These are phyloP conservation scores for Colletotrichum spinosum DNA, from an alignment of 2,329 filamentous ascomycete genomes.

Conservation along the genomic window DNA sequence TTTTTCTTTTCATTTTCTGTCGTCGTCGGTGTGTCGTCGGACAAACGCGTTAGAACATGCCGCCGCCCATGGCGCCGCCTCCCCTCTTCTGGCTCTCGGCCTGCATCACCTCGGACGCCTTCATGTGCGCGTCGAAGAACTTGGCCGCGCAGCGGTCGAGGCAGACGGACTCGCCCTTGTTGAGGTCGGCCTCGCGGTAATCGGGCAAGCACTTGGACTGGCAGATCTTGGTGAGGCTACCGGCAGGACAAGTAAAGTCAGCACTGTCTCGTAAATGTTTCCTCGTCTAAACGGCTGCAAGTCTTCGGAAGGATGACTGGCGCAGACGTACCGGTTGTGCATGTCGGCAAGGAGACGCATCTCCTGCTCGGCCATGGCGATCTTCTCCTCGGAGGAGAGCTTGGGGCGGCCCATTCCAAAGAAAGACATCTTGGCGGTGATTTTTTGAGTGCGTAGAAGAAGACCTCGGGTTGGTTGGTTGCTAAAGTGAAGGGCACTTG, in stretches of 20 bases:
- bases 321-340: constrained; percentile 84
- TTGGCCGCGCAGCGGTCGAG: constrained; percentile 97
- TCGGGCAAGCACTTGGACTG: constrained; percentile 94
- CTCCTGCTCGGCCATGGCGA: constrained; percentile 94
- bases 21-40: background rate
- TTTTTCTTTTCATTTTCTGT: background rate
- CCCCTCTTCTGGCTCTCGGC: constrained; percentile 77
- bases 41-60: constrained; percentile 51
- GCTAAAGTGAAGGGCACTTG: background rate
- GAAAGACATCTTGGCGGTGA: constrained; percentile 54
- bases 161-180: constrained; percentile 99
- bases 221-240: constrained; percentile 87
- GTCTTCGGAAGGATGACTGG: background rate
- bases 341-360: constrained; percentile 98
- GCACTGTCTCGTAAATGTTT: background rate
- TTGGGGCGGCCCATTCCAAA: constrained; percentile 73
- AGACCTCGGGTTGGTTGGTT: background rate
- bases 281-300: background rate
- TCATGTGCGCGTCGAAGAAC: constrained; percentile 99
- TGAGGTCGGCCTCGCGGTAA: constrained; percentile 96
- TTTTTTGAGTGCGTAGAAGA: background rate
- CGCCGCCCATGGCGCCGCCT: constrained; percentile 66
- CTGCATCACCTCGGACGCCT: constrained; percentile 97
- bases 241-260: background rate
- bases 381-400: constrained; percentile 95